Conservation (phyloP, 768 basidiomycete genomes). For the Panellus pusillus region DNA sequence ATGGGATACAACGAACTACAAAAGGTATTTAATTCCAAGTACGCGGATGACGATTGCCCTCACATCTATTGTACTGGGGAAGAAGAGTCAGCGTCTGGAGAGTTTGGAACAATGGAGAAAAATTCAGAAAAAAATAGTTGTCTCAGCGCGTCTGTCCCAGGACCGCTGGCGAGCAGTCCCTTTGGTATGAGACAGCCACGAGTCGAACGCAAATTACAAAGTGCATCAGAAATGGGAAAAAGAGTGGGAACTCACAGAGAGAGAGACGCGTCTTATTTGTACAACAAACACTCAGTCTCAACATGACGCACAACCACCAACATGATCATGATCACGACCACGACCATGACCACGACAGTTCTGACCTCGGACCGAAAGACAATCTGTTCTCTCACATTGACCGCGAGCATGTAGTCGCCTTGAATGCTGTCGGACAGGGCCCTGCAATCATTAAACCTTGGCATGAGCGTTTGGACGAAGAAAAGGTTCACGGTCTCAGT, state of each 20-base stretch:
- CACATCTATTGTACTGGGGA: constrained; percentile 26
- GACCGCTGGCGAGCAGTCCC: constrained; percentile 74
- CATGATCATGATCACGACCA: constrained; percentile 62
- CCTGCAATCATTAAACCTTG: constrained; percentile 82
- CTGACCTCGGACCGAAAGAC: constrained; percentile 58
- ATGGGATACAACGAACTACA: constrained; percentile 13
- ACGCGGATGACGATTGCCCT: constrained; percentile 22
- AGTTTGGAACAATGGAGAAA: not conserved
- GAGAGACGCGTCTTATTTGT: too few relatives aligned
- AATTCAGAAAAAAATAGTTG: constrained; percentile 38
- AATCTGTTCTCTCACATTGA: constrained; percentile 79
- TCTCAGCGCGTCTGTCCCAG: constrained; percentile 75
- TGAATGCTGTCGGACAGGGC: constrained; percentile 61
- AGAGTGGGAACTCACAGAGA: not conserved
- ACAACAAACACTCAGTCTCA: not conserved
- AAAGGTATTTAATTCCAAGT: constrained; percentile 3
- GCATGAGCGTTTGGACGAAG: constrained; percentile 74
- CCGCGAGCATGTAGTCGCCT: constrained; percentile 72
- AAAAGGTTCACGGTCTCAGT: constrained; percentile 46
- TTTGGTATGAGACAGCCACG: constrained; percentile 60
- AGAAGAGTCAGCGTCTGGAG: constrained; percentile 20
- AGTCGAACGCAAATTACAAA: constrained; percentile 91
- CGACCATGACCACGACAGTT: constrained; percentile 57
- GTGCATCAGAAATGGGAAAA: constrained; percentile 46
- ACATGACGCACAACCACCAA: constrained; percentile 59